Conservation (phyloP, 805 yeast species). For the Spencermartinsiella europaea region DNA sequence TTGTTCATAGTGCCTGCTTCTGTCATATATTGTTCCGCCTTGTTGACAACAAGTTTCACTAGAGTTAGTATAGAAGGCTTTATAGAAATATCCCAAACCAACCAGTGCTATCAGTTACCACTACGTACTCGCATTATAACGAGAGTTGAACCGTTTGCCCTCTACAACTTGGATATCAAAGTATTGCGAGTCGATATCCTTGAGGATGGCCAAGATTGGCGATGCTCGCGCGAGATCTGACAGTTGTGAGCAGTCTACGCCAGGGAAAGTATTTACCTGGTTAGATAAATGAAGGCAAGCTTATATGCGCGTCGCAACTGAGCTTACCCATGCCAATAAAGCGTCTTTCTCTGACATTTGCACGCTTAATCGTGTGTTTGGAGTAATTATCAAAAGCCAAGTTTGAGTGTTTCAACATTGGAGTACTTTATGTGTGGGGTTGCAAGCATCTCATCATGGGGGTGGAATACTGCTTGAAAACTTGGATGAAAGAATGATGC, state of each 20-base stretch:
- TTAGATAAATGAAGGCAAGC: not conserved
- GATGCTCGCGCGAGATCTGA: conserved; percentile 1
- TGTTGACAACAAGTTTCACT: conserved; percentile 3
- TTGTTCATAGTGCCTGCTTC: not conserved
- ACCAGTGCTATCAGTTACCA: not conserved
- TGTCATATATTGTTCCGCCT: not conserved
- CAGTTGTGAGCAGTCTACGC: not conserved
- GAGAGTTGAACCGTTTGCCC: not conserved
- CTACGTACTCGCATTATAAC: conserved; percentile 5
- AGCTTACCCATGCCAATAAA: conserved; percentile 1
- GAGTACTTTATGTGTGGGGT: too few species aligned
- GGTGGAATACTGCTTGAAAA: too few species aligned
- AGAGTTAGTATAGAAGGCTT: not conserved
- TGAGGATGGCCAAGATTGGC: conserved; percentile 2
- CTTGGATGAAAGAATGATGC: too few species aligned
- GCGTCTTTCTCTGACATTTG: not conserved
- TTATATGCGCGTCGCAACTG: not conserved
- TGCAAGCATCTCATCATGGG: too few species aligned
- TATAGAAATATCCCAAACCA: not conserved
- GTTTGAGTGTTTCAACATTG: too few species aligned
- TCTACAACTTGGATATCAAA: not conserved
- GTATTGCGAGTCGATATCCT: conserved; percentile 4
- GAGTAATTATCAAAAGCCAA: too few species aligned
- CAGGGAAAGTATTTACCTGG: conserved; percentile 2
- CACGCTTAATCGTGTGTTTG: too few species aligned